Conservation (phyloP, 352 stramenopile species). For the Lagenidium sp. region DNA sequence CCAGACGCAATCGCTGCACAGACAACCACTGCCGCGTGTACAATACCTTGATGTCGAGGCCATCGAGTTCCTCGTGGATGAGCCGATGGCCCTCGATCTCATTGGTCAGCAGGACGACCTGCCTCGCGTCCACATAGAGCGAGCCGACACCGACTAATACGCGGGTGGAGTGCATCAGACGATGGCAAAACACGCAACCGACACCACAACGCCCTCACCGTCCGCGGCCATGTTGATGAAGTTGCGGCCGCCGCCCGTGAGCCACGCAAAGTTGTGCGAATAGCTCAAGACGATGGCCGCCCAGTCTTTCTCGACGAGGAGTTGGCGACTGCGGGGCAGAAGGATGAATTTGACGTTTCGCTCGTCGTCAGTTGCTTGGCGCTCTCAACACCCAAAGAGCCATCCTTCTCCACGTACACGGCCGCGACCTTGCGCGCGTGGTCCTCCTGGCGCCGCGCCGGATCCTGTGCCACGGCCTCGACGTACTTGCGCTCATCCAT, state of each 20-base stretch:
- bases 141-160: conserved; percentile 42
- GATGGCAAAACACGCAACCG: too few relatives aligned
- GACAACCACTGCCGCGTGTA: background rate
- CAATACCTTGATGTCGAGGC: conserved; percentile 28
- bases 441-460: conserved; percentile 26
- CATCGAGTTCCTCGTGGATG: conserved; percentile 56
- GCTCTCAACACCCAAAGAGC: too few relatives aligned
- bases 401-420: conserved; percentile 23
- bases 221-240: conserved; percentile 67
- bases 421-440: conserved; percentile 34
- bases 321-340: conserved; percentile 19
- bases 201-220: conserved; percentile 13
- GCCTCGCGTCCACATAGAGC: conserved; percentile 46
- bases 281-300: conserved; percentile 45
- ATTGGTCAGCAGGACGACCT: conserved; percentile 52
- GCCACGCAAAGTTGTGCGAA: conserved; percentile 59
- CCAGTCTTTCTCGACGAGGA: conserved; percentile 29
- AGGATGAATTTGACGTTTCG: background rate
- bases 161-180: too few relatives aligned
- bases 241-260: conserved; percentile 46
- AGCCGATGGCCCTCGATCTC: conserved; percentile 68
- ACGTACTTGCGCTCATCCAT: conserved; percentile 61
- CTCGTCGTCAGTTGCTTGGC: background rate
- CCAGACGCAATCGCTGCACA: background rate
- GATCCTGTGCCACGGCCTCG: conserved; percentile 38